Percentiles rank a stretch among this genome's conserved stretches.
Conservation (phyloP, 768 basidiomycete genomes). For the Clathrus columnatus region DNA sequence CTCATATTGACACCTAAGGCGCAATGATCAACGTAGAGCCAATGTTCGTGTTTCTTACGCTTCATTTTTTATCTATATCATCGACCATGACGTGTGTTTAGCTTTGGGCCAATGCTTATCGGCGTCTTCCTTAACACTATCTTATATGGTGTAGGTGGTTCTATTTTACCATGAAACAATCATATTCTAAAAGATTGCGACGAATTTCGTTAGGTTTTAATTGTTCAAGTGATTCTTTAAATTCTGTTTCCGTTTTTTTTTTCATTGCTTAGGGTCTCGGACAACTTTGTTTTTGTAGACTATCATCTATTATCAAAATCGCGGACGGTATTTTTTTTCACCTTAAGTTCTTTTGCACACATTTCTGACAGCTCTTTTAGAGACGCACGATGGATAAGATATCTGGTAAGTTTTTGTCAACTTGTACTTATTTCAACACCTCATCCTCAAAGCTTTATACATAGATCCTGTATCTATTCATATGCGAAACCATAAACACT, state of each 20-base stretch:
- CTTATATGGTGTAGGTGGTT: constrained; percentile 14
- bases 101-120: constrained; percentile 13
- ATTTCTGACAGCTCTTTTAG: constrained; percentile 7
- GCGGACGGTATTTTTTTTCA: neutral
- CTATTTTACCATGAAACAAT: neutral
- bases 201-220: neutral
- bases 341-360: neutral
- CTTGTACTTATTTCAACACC: neutral
- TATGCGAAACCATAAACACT: constrained; percentile 17
- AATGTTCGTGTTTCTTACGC: neutral
- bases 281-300: neutral
- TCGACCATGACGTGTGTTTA: too few relatives aligned
- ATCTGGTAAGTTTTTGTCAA: constrained; percentile 12
- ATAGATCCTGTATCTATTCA: constrained; percentile 16
- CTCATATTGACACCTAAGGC: too few relatives aligned
- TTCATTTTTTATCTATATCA: neutral
- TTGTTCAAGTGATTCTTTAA: neutral
- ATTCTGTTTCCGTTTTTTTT: neutral
- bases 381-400: constrained; percentile 17
- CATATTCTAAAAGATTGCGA: neutral
- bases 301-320: neutral
- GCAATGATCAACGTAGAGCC: neutral
- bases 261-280: neutral
- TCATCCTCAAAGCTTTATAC: neutral
- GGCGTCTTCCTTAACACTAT: constrained; percentile 18